phyloP scores from a whole-genome alignment of 2,329 filamentous ascomycete genomes.

The Sclerotinia trifoliorum region DNA sequence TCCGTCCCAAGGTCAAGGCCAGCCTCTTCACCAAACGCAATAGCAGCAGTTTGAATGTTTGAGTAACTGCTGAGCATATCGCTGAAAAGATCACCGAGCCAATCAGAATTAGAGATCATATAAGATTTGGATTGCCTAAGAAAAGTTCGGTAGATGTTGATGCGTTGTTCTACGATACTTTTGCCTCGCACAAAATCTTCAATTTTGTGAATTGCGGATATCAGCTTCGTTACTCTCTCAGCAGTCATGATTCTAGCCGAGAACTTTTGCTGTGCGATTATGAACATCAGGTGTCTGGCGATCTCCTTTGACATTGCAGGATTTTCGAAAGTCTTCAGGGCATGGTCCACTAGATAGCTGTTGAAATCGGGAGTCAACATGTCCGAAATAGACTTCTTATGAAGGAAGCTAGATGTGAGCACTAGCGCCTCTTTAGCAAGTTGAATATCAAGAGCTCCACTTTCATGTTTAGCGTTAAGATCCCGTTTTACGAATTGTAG shows the following conservation, averaged over 20 bases:
- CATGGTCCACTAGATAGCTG: slow-evolving; percentile 75
- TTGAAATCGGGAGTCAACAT: slow-evolving; percentile 76
- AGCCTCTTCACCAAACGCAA: slow-evolving; percentile 70
- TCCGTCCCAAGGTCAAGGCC: slow-evolving; percentile 69
- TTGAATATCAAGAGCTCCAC: slow-evolving; percentile 61
- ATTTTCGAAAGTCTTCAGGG: slow-evolving; percentile 71
- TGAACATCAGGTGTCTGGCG: slow-evolving; percentile 74
- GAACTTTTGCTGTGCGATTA: slow-evolving; percentile 80
- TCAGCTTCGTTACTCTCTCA: slow-evolving; percentile 66
- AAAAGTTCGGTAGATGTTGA: slow-evolving; percentile 76
- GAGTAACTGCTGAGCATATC: slow-evolving; percentile 77
- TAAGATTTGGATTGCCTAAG: slow-evolving; percentile 66
- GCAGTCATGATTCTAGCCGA: slow-evolving; percentile 69
- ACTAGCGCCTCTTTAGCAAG: slow-evolving; percentile 76
- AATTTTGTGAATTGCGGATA: slow-evolving; percentile 69
- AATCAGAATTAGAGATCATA: slow-evolving; percentile 72
- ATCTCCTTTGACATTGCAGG: slow-evolving; percentile 70
- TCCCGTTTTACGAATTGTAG: slow-evolving; percentile 84
- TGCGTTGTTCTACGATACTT: slow-evolving; percentile 72
- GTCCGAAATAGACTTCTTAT: slow-evolving; percentile 67
- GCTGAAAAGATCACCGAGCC: slow-evolving; percentile 79
- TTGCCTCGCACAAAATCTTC: slow-evolving; percentile 75
- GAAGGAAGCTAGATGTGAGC: slow-evolving; percentile 73
- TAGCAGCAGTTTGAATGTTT: slow-evolving; percentile 73
- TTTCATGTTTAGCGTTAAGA: slow-evolving; percentile 59